Base-by-base conservation (phyloP, 2,329 filamentous ascomycete species). In the Graphilbum ipis-grandicollis region DNA sequence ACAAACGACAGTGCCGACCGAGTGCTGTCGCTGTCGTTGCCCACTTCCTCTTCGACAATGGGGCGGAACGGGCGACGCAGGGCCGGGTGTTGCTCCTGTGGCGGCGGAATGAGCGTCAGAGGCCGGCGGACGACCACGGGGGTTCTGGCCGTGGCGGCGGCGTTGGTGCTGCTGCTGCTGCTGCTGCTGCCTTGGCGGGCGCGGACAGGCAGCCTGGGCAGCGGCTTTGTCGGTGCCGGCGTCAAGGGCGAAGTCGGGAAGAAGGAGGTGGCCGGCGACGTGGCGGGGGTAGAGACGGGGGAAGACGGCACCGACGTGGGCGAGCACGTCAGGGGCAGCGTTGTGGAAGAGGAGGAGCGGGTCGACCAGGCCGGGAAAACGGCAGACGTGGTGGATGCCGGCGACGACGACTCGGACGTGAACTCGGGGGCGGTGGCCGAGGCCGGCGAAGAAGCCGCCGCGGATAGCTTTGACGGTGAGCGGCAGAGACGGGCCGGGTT, bases 1-100 rank as follows among this genome's bases (percentile, higher is more conserved):
- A 12, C 23, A 7, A 25, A 12, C 23, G 26, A 7, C 17, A 31
- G 7, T 9, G 15, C 17, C 30, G 18, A 31, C 29, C n/a, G 8
- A 14, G 15, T 14, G 15, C 15, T 18, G 18, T 19, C 18, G 30
- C 30, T 18, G 15, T 18, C 30, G 30, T 31, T 13, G 21, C 3
- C 33, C n/a, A 15, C 35, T 37, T 62, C 57, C 34, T 57, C 57
- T 18, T 43, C 39, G 9, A 33, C 37, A 35, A 28, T 35, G 2
- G 34, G 19, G 25, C 49, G 55, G 33, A 56, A 56, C 18, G 32
- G 46, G 31, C 55, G 54, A 39, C 68, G 59, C 37, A 71, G 57
- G 14, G 66, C 62, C 17, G 67, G 67, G 44, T 71, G 68, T 49
- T 68, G 57, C 49, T 71, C 66, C 2, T 54, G 52, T 10, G 65